Evolutionary conservation across 2,329 filamentous ascomycete species (phyloP).

Genomic region (Diaporthe citriasiana): DNA sequence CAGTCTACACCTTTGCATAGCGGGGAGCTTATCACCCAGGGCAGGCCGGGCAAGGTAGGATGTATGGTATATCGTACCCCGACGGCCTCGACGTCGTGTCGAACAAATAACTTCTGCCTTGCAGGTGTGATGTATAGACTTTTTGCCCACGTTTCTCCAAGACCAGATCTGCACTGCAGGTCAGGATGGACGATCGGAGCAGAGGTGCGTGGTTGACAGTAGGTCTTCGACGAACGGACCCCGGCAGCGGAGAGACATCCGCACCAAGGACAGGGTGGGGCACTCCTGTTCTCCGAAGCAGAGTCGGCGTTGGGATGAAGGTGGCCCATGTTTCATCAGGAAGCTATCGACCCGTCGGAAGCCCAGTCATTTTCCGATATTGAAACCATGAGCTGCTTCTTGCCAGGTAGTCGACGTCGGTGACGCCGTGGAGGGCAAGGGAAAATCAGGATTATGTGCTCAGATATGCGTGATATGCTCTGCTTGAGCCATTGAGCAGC

Average conservation of each 20-base stretch:
- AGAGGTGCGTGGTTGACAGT: background rate
- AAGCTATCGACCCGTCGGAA: conserved; percentile 30
- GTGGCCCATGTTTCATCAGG: conserved; percentile 31
- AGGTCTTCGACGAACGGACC: conserved; percentile 8
- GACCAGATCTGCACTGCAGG: conserved; percentile 14
- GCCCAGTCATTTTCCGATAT: conserved; percentile 29
- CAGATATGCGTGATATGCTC: background rate
- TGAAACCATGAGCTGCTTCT: conserved; percentile 28
- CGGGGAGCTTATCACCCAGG: conserved; percentile 6
- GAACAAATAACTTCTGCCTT: background rate
- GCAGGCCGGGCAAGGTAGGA: background rate
- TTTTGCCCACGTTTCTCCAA: conserved; percentile 9
- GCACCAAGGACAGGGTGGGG: conserved; percentile 9
- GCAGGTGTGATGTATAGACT: background rate
- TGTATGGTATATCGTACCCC: background rate
- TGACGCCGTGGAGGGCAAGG: conserved; percentile 9
- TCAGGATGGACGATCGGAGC: conserved; percentile 4
- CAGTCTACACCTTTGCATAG: conserved; percentile 3
- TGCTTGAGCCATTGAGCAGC: background rate
- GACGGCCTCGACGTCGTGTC: background rate
- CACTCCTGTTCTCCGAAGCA: conserved; percentile 24
- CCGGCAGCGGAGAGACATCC: background rate
- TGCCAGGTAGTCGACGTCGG: conserved; percentile 29
- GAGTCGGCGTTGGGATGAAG: conserved; percentile 30
- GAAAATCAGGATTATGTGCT: background rate